phyloP scores from a whole-genome alignment of 495 filamentous ascomycete genomes.

The Hapsidospora chrysogenum region DNA sequence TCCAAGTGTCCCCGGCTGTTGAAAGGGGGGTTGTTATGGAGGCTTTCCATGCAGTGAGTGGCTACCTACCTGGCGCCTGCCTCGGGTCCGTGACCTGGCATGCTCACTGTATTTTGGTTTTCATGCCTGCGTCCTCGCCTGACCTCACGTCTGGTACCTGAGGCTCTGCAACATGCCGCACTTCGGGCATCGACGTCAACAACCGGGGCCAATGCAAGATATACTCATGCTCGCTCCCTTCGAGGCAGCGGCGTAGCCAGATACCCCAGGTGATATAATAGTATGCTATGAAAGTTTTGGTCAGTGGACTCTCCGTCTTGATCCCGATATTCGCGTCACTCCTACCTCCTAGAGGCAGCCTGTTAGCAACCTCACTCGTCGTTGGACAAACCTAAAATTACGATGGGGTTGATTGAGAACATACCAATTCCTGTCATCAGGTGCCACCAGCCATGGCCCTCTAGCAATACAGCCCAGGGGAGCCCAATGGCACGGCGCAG shows the following conservation, averaged over 20 bases:
- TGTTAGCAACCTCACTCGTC: slow-evolving; percentile 4
- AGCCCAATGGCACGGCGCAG: slow-evolving; percentile 62
- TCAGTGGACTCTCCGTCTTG: not conserved
- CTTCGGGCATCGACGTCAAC: slow-evolving; percentile 45
- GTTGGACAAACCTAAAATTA: slow-evolving; percentile 2
- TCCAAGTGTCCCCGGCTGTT: not conserved
- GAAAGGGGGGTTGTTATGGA: not conserved
- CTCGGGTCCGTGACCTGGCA: not conserved
- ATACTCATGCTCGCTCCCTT: slow-evolving; percentile 60
- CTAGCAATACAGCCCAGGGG: slow-evolving; percentile 80
- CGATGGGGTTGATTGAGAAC: not conserved
- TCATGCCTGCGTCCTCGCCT: not conserved
- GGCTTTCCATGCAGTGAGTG: not conserved
- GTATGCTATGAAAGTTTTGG: slow-evolving; percentile 48
- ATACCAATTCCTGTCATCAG: slow-evolving; percentile 24
- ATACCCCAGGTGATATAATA: slow-evolving; percentile 77
- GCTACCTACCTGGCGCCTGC: not conserved
- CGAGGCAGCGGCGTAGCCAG: slow-evolving; percentile 69
- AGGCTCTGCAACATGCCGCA: too few relatives aligned
- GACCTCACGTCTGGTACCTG: too few relatives aligned
- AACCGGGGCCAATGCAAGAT: slow-evolving; percentile 54
- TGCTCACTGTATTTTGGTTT: too few relatives aligned
- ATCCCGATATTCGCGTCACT: slow-evolving; percentile 1
- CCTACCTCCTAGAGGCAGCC: slow-evolving; percentile 23
- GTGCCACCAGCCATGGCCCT: slow-evolving; percentile 98